These are phyloP conservation scores for Cryptosporidium parvum DNA, from an alignment of 169 alveolate genomes.

Conservation along the genomic window DNA sequence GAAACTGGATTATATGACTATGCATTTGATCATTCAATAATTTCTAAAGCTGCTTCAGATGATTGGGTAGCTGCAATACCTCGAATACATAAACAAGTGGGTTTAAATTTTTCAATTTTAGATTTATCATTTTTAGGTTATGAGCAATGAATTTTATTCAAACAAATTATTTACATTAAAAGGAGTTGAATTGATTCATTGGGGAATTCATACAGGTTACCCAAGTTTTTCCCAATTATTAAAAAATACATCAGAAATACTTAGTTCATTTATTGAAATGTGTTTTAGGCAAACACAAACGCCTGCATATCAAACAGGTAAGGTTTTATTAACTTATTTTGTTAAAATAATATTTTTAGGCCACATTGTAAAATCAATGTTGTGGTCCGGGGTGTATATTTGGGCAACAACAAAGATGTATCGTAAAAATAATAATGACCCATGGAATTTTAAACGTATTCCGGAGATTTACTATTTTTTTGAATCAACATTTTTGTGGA, in stretches of 20 bases:
- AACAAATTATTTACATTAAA: conserved; percentile 4
- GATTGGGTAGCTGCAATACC: conserved; percentile 67
- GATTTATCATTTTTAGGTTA: not conserved
- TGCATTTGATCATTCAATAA: conserved; percentile 33
- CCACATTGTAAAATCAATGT: conserved; percentile 51
- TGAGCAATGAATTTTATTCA: conserved; percentile 21
- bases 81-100: conserved; percentile 37
- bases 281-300: conserved; percentile 42
- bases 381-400: conserved; percentile 79
- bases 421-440: conserved; percentile 34
- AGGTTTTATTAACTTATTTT: not conserved
- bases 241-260: conserved; percentile 1
- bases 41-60: conserved; percentile 66
- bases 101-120: not conserved
- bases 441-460: conserved; percentile 70
- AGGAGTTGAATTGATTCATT: conserved; percentile 20
- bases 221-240: conserved; percentile 19
- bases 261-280: not conserved
- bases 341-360: conserved; percentile 3
- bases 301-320: conserved; percentile 57
- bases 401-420: conserved; percentile 79
- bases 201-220: not conserved
- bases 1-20: not conserved
- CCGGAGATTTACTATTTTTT: conserved; percentile 75
- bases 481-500: conserved; percentile 78